Base-by-base conservation (phyloP, 1,284 basidiomycete genomes). In the Somion occarium region DNA sequence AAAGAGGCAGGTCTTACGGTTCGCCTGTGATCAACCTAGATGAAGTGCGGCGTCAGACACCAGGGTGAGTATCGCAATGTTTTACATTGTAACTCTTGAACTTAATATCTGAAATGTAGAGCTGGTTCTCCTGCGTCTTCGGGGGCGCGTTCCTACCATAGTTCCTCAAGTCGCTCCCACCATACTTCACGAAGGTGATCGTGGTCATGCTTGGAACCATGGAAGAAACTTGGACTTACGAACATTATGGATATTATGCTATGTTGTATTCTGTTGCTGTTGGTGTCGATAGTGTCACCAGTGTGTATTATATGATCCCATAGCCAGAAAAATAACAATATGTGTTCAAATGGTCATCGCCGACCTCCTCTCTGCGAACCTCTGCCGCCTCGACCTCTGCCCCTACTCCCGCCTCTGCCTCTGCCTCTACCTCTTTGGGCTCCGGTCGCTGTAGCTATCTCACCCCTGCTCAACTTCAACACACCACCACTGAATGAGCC, bases 401-500 rank as follows among this genome's bases (percentile, higher is more conserved):
- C 30, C 30, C 30, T 34, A 7, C 30, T 15, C 30, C 30, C 23
- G 22, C 53, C 44, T 9, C 59, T 49, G 23, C 51, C 50, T 20
- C 53, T 51, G 38, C 44, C 44, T 27, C 44, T 11, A 15, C n/a
- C 3, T 3, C 19, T 25, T 7, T 22, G 24, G 19, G 49, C 56
- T 5, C 75, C 66, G 50, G 74, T 65, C 51, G 73, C 71, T 3
- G 70, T 65, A 34, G 58, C 68, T 25, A 91, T 76, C 24, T 91
- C 88, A 23, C 76, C 71, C 57, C 66, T 72, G 53, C 76, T 79
- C 15, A 91, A 74, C 54, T 76, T 80, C 51, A 91, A 70, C 20
- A 80, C 73, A 12, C 89, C 89, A 38, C 76, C 76, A 50, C 70
- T 75, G 63, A 88, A 91, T 53, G 74, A 84, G 4, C 88, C 88